Percentiles rank a stretch among this genome's conserved stretches.
Conservation (phyloP, 2,329 filamentous ascomycete species). For the Colletotrichum echinochloae region DNA sequence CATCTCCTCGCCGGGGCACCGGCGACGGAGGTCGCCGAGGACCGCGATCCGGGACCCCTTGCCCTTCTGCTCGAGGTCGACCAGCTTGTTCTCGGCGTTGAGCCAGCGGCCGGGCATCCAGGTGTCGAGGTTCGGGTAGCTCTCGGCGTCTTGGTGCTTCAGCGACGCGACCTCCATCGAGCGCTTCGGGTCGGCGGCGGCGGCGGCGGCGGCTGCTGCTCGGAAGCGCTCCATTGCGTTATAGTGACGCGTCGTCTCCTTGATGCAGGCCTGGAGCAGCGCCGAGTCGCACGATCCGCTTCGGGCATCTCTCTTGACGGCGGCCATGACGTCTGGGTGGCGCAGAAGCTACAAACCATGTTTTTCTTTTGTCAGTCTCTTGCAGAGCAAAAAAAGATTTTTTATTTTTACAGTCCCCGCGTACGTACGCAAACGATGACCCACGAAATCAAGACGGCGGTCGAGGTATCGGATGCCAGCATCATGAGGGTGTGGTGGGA, state of each 20-base stretch:
- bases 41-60: slow-evolving; percentile 16
- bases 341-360: slow-evolving; percentile 34
- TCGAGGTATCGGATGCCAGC: slow-evolving; percentile 41
- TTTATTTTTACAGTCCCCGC: too few relatives aligned
- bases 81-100: slow-evolving; percentile 34
- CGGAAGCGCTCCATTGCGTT: slow-evolving; percentile 31
- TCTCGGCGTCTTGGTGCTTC: slow-evolving; percentile 39
- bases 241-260: slow-evolving; percentile 42
- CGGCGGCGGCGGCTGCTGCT: slow-evolving; percentile 14
- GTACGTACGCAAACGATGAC: slow-evolving; percentile 40
- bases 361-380: background rate
- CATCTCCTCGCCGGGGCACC: slow-evolving; percentile 37
- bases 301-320: slow-evolving; percentile 39
- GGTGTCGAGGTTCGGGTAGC: slow-evolving; percentile 29
- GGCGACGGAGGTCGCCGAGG: slow-evolving; percentile 26
- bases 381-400: too few relatives aligned
- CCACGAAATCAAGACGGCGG: slow-evolving; percentile 39
- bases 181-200: slow-evolving; percentile 37
- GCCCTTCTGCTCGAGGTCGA: slow-evolving; percentile 12
- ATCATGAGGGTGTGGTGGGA: slow-evolving; percentile 41
- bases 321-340: slow-evolving; percentile 38
- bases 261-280: slow-evolving; percentile 42
- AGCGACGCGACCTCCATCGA: slow-evolving; percentile 39
- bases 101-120: slow-evolving; percentile 43
- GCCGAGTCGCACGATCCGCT: slow-evolving; percentile 19